Evolutionary conservation across 345 rosid genomes (phyloP).

Genomic region (Erucastrum elatum): DNA sequence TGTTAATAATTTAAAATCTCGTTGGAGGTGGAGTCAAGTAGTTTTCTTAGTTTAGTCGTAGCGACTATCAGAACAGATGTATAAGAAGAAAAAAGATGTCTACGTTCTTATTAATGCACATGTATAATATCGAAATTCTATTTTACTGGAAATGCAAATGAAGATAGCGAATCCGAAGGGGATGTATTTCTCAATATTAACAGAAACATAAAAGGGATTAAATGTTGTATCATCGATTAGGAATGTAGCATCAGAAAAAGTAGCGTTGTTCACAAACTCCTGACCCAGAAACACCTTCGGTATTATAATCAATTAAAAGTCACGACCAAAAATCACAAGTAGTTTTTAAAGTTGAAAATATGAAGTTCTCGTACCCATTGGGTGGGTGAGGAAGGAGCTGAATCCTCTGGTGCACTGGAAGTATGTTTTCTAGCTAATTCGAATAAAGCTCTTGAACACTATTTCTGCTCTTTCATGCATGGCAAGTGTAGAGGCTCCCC

Average conservation of each 20-base stretch:
- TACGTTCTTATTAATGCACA: no score
- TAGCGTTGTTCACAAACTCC: conserved; percentile 63
- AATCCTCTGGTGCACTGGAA: no score
- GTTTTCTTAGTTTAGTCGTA: no score
- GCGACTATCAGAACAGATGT: no score
- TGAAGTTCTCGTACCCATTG: conserved; percentile 44
- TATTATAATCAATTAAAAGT: neutral
- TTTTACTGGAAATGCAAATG: no score
- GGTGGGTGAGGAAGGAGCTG: neutral
- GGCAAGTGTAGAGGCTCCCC: conserved; percentile 58
- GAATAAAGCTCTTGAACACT: conserved; percentile 55
- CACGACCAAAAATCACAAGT: neutral
- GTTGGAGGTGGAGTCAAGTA: no score
- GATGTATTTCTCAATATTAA: neutral
- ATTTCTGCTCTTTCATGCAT: conserved; percentile 51
- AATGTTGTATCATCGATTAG: conserved; percentile 55
- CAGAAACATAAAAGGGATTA: neutral
- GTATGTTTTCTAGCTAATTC: conserved; percentile 37
- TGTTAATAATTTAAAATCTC: no score
- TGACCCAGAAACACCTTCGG: conserved; percentile 68
- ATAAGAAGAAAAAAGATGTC: no score
- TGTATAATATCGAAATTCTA: no score
- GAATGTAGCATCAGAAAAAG: conserved; percentile 69
- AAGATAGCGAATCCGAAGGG: no score
- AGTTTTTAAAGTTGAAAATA: neutral